Evolutionary conservation across 2,329 filamentous ascomycete species (phyloP).

Genomic region (Didymella glomerata): DNA sequence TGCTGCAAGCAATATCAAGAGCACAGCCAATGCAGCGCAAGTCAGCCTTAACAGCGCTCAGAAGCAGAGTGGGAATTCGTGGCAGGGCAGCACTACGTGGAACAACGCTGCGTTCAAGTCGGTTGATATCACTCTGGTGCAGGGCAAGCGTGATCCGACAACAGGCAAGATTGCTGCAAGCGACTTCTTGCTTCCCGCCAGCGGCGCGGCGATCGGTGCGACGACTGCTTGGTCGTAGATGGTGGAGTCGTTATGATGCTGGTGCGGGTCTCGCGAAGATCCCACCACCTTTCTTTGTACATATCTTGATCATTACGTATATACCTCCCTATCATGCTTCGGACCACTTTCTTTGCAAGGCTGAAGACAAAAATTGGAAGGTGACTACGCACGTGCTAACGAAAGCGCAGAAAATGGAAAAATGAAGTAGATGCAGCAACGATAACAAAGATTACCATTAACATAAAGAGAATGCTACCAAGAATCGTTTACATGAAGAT

Average conservation of each 20-base stretch:
- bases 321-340: not conserved
- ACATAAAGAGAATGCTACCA: not conserved
- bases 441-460: too few relatives aligned
- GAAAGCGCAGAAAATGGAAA: too few relatives aligned
- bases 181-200: constrained; percentile 54
- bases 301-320: not conserved
- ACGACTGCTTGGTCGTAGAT: constrained; percentile 42
- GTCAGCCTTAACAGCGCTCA: constrained; percentile 28
- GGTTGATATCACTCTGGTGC: constrained; percentile 46
- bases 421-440: too few relatives aligned
- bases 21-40: constrained; percentile 29
- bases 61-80: constrained; percentile 54
- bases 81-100: constrained; percentile 53
- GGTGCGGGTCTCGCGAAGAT: not conserved
- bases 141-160: constrained; percentile 50
- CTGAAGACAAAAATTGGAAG: too few relatives aligned
- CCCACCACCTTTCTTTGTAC: not conserved
- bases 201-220: constrained; percentile 52
- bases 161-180: constrained; percentile 53
- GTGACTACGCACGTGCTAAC: too few relatives aligned
- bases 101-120: constrained; percentile 53
- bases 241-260: not conserved
- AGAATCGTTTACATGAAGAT: not conserved
- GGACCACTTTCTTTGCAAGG: too few relatives aligned
- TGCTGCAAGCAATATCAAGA: constrained; percentile 48